A percentile compares a stretch with the other conserved stretches of the same genome.
These are phyloP conservation scores for Ophiocordyceps sinensis DNA, from an alignment of 2,329 filamentous ascomycete species.

Conservation along the genomic window DNA sequence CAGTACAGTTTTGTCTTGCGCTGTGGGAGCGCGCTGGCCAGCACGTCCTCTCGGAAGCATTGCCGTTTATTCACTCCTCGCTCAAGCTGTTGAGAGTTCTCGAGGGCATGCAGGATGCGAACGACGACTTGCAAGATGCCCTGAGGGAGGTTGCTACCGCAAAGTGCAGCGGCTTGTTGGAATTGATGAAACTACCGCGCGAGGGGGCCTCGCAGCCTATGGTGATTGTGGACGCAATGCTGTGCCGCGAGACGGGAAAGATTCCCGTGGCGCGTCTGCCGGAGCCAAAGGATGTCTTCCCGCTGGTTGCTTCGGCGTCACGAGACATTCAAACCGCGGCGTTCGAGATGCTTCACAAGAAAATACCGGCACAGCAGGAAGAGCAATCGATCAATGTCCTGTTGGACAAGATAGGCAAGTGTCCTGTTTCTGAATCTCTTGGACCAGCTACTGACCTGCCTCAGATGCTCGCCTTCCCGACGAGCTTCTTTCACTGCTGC, in stretches of 20 bases:
- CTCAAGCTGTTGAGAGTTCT: slow-evolving; percentile 56
- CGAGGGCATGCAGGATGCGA: slow-evolving; percentile 52
- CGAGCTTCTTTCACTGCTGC: slow-evolving; percentile 69
- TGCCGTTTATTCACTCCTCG: slow-evolving; percentile 56
- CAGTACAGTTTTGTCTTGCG: slow-evolving; percentile 41
- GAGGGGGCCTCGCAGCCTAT: slow-evolving; percentile 44
- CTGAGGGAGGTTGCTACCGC: slow-evolving; percentile 44
- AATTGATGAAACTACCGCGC: slow-evolving; percentile 43
- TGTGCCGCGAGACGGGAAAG: slow-evolving; percentile 54
- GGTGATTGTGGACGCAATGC: slow-evolving; percentile 58
- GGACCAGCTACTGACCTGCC: neutral
- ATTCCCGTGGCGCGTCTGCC: slow-evolving; percentile 47
- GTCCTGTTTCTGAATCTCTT: neutral
- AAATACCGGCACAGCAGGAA: slow-evolving; percentile 67
- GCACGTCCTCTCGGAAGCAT: slow-evolving; percentile 27
- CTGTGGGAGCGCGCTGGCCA: slow-evolving; percentile 38
- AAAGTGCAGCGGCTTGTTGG: slow-evolving; percentile 44
- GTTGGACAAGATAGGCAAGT: slow-evolving; percentile 49
- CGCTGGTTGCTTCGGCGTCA: slow-evolving; percentile 62
- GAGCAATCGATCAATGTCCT: slow-evolving; percentile 64
- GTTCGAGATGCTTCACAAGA: slow-evolving; percentile 64
- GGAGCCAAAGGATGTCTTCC: slow-evolving; percentile 56
- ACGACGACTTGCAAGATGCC: slow-evolving; percentile 73
- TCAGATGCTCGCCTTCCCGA: slow-evolving; percentile 58
- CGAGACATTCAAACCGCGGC: slow-evolving; percentile 64